Conservation (phyloP, 139 green algal species). For the Chlamydomonas sp. region DNA sequence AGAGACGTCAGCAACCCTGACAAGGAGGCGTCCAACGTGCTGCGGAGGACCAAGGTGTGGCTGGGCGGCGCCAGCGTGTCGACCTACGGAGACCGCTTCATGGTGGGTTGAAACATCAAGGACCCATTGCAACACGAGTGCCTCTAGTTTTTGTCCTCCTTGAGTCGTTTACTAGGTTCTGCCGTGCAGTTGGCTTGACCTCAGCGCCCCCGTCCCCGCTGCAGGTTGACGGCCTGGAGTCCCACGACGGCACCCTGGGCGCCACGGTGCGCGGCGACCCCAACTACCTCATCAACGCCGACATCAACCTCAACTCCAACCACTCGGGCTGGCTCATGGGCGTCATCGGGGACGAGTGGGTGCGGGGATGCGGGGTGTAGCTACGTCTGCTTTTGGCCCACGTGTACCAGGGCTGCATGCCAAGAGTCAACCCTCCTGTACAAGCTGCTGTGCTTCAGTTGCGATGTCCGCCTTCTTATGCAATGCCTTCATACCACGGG, state of each 20-base stretch:
- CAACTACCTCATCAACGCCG: neutral
- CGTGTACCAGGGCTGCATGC: no score
- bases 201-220: no score
- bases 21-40: neutral
- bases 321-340: neutral
- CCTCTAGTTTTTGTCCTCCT: no score
- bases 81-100: neutral
- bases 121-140: no score
- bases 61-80: neutral
- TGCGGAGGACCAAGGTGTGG: neutral
- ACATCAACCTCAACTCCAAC: neutral
- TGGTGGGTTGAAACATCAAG: neutral
- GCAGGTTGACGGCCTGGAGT: neutral
- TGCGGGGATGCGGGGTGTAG: no score
- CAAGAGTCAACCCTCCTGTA: no score
- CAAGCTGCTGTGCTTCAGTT: neutral
- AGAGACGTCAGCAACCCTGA: neutral
- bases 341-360: neutral
- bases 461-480: neutral
- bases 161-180: neutral
- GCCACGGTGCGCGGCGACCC: neutral
- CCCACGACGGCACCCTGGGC: neutral
- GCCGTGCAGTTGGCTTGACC: neutral
- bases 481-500: neutral
- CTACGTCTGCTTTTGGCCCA: no score